phyloP scores from a whole-genome alignment of 352 stramenopile genomes.

The Phytophthora megakarya region DNA sequence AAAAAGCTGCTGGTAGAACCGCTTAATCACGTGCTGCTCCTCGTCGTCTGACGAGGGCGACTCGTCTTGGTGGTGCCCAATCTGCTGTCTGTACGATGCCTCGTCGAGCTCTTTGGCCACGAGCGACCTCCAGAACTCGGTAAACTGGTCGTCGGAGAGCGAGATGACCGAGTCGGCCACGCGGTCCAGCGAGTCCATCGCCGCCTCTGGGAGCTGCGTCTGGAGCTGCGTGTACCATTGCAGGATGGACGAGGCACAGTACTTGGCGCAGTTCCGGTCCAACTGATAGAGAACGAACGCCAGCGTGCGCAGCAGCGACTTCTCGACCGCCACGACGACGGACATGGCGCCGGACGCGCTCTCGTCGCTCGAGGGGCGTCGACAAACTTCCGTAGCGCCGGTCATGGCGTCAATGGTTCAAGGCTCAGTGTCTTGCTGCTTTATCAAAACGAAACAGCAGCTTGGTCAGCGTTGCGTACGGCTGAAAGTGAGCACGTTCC shows the following conservation, averaged over 20 bases:
- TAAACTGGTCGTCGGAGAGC: conserved; percentile 69
- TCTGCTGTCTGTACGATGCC: conserved; percentile 21
- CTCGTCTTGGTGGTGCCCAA: conserved; percentile 3
- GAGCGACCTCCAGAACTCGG: conserved; percentile 68
- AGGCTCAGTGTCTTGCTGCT: neutral
- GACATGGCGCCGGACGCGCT: conserved; percentile 41
- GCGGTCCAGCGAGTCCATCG: conserved; percentile 55
- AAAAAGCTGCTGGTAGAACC: conserved; percentile 60
- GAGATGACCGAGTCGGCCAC: conserved; percentile 62
- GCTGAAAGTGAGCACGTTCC: conserved; percentile 19
- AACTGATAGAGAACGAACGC: conserved; percentile 76
- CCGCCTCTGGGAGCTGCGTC: conserved; percentile 51
- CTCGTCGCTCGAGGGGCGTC: conserved; percentile 14
- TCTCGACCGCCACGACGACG: conserved; percentile 62
- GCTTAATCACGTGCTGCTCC: conserved; percentile 46
- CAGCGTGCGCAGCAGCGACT: conserved; percentile 62
- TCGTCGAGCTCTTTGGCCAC: conserved; percentile 53
- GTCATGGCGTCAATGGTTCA: conserved; percentile 17
- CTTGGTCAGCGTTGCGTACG: neutral
- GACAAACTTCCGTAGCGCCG: conserved; percentile 26
- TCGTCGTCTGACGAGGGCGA: conserved; percentile 9
- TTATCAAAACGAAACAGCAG: neutral
- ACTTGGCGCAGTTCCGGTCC: conserved; percentile 54
- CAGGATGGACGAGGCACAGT: conserved; percentile 61
- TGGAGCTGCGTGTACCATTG: conserved; percentile 72